Evolutionary conservation across 495 filamentous ascomycete genomes (phyloP).

Genomic region (Aspergillus baeticus): DNA sequence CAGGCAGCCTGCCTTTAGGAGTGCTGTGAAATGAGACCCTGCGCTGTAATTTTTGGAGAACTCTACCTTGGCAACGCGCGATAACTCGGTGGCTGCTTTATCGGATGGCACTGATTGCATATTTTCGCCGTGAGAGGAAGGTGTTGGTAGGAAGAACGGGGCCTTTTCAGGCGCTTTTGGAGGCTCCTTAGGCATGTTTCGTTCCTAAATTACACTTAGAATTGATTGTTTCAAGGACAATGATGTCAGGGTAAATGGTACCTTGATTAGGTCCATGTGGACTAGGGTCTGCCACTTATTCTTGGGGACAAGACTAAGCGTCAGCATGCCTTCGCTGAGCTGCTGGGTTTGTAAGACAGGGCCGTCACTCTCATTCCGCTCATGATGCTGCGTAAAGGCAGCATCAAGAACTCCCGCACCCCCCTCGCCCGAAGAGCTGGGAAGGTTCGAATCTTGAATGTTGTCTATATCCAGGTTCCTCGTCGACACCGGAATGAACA

Average conservation of each 20-base stretch:
- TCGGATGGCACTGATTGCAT: slow-evolving; percentile 28
- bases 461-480: slow-evolving; percentile 74
- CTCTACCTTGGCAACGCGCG: slow-evolving; percentile 7
- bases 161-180: slow-evolving; percentile 92
- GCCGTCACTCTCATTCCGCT: slow-evolving; percentile 46
- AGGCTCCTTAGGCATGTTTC: slow-evolving; percentile 91
- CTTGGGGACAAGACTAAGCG: slow-evolving; percentile 83
- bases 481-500: slow-evolving; percentile 85
- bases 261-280: slow-evolving; percentile 84
- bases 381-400: slow-evolving; percentile 59
- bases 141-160: slow-evolving; percentile 88
- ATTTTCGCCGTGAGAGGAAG: slow-evolving; percentile 12
- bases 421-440: slow-evolving; percentile 81
- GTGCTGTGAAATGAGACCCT: slow-evolving; percentile 54
- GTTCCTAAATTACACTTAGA: slow-evolving; percentile 45
- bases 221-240: neutral
- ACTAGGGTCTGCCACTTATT: slow-evolving; percentile 91
- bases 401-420: slow-evolving; percentile 69
- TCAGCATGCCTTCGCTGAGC: slow-evolving; percentile 75
- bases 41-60: slow-evolving; percentile 34
- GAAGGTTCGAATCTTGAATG: slow-evolving; percentile 59
- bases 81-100: slow-evolving; percentile 20
- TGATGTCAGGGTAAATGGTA: slow-evolving; percentile 18
- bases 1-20: slow-evolving; percentile 45
- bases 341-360: slow-evolving; percentile 63